A percentile compares a stretch with the other conserved stretches of the same genome.
Conservation (phyloP, 805 yeast genomes). For the Candida boleticola region DNA sequence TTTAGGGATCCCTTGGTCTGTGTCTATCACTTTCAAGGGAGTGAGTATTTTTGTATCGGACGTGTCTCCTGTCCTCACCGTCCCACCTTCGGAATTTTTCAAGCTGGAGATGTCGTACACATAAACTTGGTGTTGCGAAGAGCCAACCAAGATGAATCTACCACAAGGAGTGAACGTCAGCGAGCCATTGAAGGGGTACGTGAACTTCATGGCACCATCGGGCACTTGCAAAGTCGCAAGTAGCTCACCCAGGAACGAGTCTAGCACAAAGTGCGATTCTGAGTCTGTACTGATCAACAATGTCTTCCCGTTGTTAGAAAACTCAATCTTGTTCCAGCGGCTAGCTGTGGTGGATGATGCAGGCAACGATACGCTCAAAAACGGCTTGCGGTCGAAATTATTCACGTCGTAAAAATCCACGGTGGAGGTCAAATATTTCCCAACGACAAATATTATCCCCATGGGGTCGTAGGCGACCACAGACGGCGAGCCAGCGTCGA, state of each 20-base stretch:
- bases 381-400: slow-evolving; percentile 54
- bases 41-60: slow-evolving; percentile 17
- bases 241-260: slow-evolving; percentile 64
- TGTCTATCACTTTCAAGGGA: slow-evolving; percentile 22
- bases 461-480: slow-evolving; percentile 78
- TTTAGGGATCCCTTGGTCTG: slow-evolving; percentile 40
- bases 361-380: slow-evolving; percentile 33
- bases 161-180: slow-evolving; percentile 42
- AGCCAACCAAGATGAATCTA: slow-evolving; percentile 33
- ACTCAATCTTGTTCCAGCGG: slow-evolving; percentile 67
- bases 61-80: no score
- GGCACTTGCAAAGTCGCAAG: slow-evolving; percentile 25
- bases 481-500: slow-evolving; percentile 52
- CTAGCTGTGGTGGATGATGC: slow-evolving; percentile 12
- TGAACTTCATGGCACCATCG: slow-evolving; percentile 22
- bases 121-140: slow-evolving; percentile 21
- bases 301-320: slow-evolving; percentile 72
- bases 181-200: slow-evolving; percentile 33
- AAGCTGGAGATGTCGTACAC: slow-evolving; percentile 29
- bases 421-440: slow-evolving; percentile 15
- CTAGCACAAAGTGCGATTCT: slow-evolving; percentile 56
- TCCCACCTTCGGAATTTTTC: slow-evolving; percentile 19
- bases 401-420: slow-evolving; percentile 60
- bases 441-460: slow-evolving; percentile 78
- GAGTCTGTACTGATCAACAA: slow-evolving; percentile 58